Evolutionary conservation across 2,329 filamentous ascomycete genomes (phyloP).

Genomic region (Pseudogymnoascus sp.): DNA sequence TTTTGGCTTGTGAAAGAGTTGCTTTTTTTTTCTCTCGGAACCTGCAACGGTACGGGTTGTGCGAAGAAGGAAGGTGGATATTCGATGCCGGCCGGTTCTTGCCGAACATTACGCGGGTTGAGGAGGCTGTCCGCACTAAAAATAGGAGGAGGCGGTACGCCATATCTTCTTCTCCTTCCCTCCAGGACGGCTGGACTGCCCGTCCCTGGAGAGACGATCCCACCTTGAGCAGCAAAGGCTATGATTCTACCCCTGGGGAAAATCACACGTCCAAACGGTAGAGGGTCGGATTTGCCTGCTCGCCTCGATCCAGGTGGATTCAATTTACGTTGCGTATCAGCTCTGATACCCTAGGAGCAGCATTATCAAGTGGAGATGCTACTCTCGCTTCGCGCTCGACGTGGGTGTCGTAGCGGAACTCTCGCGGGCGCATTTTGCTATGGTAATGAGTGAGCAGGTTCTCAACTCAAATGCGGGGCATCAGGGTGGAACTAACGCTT

Average conservation of each 20-base stretch:
- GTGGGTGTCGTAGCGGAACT: not conserved
- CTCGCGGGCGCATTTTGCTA: not conserved
- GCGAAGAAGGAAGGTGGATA: not conserved
- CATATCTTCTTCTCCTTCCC: not conserved
- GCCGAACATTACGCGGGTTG: not conserved
- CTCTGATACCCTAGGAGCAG: not conserved
- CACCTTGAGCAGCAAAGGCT: not conserved
- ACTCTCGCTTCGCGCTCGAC: not conserved
- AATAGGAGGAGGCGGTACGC: not conserved
- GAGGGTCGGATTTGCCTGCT: not conserved
- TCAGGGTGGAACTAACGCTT: not conserved
- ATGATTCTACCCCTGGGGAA: not conserved
- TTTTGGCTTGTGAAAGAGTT: slow-evolving; percentile 5
- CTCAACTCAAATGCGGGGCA: not conserved
- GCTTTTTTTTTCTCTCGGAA: not conserved
- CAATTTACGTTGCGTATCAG: not conserved
- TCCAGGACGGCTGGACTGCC: not conserved
- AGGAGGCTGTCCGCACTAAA: not conserved
- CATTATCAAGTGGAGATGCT: not conserved
- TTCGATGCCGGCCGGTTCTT: not conserved
- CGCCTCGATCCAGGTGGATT: not conserved
- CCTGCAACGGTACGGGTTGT: not conserved
- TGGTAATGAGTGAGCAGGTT: not conserved
- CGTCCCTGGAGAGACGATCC: not conserved
- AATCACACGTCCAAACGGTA: not conserved